Conservation (phyloP, 169 alveolate species). For the Theileria orientalis region DNA sequence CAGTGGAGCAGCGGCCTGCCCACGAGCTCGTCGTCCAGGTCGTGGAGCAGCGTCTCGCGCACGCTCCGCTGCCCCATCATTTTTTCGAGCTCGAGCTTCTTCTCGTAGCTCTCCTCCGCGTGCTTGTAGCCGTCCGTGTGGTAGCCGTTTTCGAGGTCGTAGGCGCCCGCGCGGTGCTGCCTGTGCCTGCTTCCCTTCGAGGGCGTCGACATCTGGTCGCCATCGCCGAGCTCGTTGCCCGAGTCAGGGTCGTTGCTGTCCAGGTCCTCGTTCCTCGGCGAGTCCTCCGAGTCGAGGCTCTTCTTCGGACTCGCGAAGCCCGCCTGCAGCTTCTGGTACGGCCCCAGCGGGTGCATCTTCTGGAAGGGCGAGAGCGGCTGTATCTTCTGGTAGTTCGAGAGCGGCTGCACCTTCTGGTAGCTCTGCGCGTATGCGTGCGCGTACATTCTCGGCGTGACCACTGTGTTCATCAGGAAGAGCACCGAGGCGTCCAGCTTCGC, state of each 20-base stretch:
- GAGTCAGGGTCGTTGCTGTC: background rate
- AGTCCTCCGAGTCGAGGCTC: background rate
- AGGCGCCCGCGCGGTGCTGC: background rate
- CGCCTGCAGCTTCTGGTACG: background rate
- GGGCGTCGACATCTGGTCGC: background rate
- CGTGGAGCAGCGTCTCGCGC: background rate
- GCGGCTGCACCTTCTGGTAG: background rate
- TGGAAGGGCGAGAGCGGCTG: background rate
- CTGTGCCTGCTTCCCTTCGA: background rate
- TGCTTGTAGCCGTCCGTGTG: background rate
- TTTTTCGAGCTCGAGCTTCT: too few relatives aligned
- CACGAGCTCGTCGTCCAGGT: background rate
- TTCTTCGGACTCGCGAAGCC: too few relatives aligned
- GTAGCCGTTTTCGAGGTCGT: background rate
- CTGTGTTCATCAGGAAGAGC: background rate
- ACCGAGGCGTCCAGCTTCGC: background rate
- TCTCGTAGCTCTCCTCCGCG: too few relatives aligned
- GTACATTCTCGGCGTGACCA: background rate
- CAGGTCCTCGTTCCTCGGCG: background rate
- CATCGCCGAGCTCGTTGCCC: background rate
- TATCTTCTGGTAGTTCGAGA: background rate
- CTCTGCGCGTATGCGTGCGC: background rate
- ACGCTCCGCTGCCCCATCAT: background rate
- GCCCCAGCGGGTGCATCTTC: background rate
- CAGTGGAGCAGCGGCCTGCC: slow-evolving; percentile 5